Evolutionary conservation across 1,284 basidiomycete genomes (phyloP).

Genomic region (Coniferiporia sulphurascens): DNA sequence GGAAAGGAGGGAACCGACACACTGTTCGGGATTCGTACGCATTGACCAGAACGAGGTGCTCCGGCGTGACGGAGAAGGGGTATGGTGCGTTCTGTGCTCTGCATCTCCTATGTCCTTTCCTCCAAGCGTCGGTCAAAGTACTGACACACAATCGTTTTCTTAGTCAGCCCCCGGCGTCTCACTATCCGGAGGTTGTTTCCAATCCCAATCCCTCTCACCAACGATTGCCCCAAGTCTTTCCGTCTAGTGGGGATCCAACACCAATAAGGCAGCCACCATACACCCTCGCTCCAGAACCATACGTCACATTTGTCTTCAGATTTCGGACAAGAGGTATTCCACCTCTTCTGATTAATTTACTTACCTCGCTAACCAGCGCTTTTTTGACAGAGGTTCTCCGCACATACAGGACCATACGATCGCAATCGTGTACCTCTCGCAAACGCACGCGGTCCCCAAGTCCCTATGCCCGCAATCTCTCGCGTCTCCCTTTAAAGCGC

Average conservation of each 20-base stretch:
- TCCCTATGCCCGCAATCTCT: not conserved
- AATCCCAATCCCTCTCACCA: not conserved
- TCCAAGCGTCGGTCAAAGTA: no score
- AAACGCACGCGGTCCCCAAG: constrained; percentile 1
- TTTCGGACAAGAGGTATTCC: not conserved
- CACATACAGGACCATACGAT: not conserved
- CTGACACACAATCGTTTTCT: no score
- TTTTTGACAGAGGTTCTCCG: not conserved
- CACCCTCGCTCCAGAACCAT: not conserved
- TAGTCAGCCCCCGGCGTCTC: no score
- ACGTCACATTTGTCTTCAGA: constrained; percentile 6
- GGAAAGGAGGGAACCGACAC: not conserved
- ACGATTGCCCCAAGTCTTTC: not conserved
- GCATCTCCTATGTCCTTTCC: not conserved
- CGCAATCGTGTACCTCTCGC: not conserved
- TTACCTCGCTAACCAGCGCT: not conserved
- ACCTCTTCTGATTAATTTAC: not conserved
- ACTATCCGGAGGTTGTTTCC: no score
- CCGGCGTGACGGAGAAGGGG: not conserved
- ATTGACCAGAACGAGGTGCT: not conserved
- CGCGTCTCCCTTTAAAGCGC: not conserved
- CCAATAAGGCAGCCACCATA: not conserved
- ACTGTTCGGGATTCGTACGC: constrained; percentile 2
- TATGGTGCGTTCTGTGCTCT: not conserved
- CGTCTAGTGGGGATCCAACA: not conserved